A percentile compares a stretch with the other conserved stretches of the same genome.
Conservation (phyloP, 495 filamentous ascomycete genomes). For the Monascus purpureus region DNA sequence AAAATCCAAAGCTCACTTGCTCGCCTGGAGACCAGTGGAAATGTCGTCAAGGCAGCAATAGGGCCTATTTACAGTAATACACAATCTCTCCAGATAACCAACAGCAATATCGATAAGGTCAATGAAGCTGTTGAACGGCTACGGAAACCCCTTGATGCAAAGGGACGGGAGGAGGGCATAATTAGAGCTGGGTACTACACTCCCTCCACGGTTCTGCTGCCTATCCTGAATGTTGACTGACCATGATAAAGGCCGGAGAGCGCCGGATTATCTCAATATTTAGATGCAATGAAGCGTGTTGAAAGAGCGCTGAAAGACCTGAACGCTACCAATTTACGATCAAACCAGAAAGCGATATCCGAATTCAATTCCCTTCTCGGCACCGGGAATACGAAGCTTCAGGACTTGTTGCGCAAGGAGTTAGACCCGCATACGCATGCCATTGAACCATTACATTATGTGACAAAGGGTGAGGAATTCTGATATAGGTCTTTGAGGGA, state of each 20-base stretch:
- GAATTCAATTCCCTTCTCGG: conserved; percentile 67
- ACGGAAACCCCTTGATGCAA: conserved; percentile 75
- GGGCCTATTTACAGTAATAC: conserved; percentile 91
- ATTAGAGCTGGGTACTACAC: conserved; percentile 59
- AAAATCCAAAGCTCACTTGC: conserved; percentile 83
- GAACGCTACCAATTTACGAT: conserved; percentile 70
- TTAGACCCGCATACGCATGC: conserved; percentile 57
- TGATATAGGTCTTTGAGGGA: conserved; percentile 17
- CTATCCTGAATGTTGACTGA: conserved; percentile 5
- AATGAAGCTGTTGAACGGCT: conserved; percentile 76
- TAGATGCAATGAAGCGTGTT: conserved; percentile 76
- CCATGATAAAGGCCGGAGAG: conserved; percentile 48
- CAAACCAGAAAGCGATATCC: conserved; percentile 77
- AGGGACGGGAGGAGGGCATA: conserved; percentile 77
- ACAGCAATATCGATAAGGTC: conserved; percentile 77
- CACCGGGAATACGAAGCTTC: conserved; percentile 64
- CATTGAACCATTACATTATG: conserved; percentile 80
- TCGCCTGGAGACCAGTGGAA: conserved; percentile 72
- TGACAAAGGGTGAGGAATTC: conserved; percentile 61
- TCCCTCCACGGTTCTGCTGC: neutral
- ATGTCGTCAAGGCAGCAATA: conserved; percentile 80
- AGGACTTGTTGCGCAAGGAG: conserved; percentile 64
- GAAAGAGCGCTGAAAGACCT: conserved; percentile 70
- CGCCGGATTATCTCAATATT: conserved; percentile 69
- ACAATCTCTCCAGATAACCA: conserved; percentile 68